phyloP scores from a whole-genome alignment of 106 monocot genomes.

The Alisma plantagoaquatica region DNA sequence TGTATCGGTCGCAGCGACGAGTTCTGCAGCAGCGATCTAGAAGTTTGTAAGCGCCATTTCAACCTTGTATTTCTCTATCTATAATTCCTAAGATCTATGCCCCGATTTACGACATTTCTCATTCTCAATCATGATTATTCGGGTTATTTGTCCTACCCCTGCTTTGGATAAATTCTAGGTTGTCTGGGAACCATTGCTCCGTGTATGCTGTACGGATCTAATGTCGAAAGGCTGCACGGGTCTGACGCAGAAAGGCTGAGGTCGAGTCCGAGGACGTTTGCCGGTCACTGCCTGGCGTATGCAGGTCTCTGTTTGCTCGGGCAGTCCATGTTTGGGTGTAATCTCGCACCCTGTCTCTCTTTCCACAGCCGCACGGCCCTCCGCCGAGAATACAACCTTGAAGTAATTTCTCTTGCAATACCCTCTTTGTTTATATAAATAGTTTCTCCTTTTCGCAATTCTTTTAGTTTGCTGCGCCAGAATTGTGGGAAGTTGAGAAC shows the following conservation, averaged over 20 bases:
- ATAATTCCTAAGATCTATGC: no score
- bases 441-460: no score
- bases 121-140: no score
- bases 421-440: no score
- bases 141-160: background rate
- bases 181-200: conserved; percentile 65
- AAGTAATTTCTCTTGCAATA: conserved; percentile 46
- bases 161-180: conserved; percentile 22
- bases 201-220: conserved; percentile 68
- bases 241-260: conserved; percentile 60
- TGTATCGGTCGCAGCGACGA: conserved; percentile 77
- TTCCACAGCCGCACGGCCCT: conserved; percentile 55
- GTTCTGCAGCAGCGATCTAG: conserved; percentile 92
- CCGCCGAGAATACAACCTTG: conserved; percentile 65
- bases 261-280: conserved; percentile 39
- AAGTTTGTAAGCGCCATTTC: conserved; percentile 57
- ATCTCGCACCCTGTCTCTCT: conserved; percentile 67
- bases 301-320: conserved; percentile 63
- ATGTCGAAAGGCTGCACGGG: conserved; percentile 66
- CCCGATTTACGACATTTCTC: no score
- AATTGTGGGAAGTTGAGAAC: no score
- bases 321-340: conserved; percentile 54
- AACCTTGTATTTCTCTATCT: background rate
- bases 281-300: conserved; percentile 59
- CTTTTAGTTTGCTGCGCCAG: no score